These are phyloP conservation scores for Strobilomyces confusus DNA, from an alignment of 768 basidiomycete species.

Conservation along the genomic window DNA sequence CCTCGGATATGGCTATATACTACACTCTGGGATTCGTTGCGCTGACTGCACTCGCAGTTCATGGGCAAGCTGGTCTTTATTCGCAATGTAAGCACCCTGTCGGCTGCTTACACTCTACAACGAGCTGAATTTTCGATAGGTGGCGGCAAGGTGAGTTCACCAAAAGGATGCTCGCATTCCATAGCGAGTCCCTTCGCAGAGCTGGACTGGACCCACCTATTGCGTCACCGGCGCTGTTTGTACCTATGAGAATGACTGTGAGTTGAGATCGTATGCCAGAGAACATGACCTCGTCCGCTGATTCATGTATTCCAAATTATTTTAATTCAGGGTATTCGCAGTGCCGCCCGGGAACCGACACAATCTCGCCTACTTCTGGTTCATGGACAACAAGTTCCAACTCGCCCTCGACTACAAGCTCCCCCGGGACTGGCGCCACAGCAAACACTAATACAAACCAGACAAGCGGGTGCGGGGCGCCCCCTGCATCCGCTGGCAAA, in stretches of 20 bases:
- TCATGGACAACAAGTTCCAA: neutral
- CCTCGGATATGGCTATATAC: neutral
- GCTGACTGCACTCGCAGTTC: conserved; percentile 1
- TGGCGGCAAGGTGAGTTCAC: conserved; percentile 6
- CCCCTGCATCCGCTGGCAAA: conserved; percentile 7
- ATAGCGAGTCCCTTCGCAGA: neutral
- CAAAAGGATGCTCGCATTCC: too few species aligned
- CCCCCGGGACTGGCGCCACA: neutral
- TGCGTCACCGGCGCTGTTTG: conserved; percentile 9
- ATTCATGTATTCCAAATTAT: too few species aligned
- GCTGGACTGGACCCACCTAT: conserved; percentile 8
- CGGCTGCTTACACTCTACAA: neutral
- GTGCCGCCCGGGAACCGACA: too few species aligned
- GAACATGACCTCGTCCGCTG: too few species aligned
- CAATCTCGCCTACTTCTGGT: neutral
- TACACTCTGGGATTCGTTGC: conserved; percentile 1
- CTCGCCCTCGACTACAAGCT: neutral
- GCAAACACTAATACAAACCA: neutral
- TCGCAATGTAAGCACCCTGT: conserved; percentile 11
- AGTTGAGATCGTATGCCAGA: too few species aligned
- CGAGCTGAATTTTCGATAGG: conserved; percentile 3
- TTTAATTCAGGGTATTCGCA: too few species aligned
- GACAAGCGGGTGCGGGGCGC: neutral
- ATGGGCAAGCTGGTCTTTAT: conserved; percentile 9
- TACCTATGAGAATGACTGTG: conserved; percentile 4